Evolutionary conservation across 345 rosid genomes (phyloP).

Genomic region (Hypericum perforatum): DNA sequence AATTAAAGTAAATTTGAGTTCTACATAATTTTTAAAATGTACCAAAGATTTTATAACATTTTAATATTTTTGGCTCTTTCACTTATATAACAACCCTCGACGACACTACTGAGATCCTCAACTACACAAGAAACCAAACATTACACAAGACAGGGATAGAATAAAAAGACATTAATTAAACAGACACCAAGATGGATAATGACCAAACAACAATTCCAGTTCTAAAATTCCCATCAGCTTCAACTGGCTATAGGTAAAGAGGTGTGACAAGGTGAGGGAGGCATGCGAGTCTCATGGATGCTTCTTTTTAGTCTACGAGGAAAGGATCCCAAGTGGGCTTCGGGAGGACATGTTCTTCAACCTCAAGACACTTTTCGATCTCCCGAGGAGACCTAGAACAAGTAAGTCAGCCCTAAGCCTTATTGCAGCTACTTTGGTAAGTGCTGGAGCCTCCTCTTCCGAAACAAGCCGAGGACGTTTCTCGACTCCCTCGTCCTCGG

Average conservation of each 20-base stretch:
- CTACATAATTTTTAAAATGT: no score
- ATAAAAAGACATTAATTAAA: not conserved
- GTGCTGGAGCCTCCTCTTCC: not conserved
- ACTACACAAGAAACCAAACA: not conserved
- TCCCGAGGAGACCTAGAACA: conserved; percentile 30
- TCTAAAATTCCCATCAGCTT: conserved; percentile 15
- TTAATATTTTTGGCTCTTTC: no score
- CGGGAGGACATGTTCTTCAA: conserved; percentile 16
- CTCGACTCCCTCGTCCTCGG: no score
- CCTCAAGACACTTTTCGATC: conserved; percentile 27
- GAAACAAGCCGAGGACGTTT: no score
- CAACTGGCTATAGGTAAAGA: conserved; percentile 7
- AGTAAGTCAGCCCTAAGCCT: conserved; percentile 24
- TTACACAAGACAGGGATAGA: no score
- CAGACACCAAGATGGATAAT: conserved; percentile 5
- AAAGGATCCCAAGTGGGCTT: conserved; percentile 6
- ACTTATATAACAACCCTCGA: no score
- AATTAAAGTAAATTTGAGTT: no score
- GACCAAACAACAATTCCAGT: conserved; percentile 15
- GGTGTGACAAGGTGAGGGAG: conserved; percentile 24
- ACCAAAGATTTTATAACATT: no score
- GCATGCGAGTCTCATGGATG: conserved; percentile 34
- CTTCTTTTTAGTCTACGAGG: conserved; percentile 17
- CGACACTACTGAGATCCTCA: no score
- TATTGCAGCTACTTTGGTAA: conserved; percentile 27